Evolutionary conservation across 305 asterid species (phyloP).

Genomic region (Fraxinus xanthoxyloides): DNA sequence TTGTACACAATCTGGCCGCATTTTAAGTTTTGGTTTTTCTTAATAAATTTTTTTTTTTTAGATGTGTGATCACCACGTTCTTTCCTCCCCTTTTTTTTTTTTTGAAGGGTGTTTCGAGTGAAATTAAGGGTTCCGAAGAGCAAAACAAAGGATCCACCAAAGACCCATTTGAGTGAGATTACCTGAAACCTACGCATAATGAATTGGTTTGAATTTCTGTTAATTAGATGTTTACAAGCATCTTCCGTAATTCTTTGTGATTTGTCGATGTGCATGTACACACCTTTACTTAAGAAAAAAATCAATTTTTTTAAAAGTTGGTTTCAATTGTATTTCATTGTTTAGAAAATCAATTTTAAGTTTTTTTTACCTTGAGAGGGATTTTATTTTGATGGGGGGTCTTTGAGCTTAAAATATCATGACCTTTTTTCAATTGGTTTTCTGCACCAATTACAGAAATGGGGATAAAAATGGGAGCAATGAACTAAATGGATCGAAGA

Average conservation of each 20-base stretch:
- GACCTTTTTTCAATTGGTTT: neutral
- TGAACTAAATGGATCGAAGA: neutral
- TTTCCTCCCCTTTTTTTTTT: neutral
- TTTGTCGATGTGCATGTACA: neutral
- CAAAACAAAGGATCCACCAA: conserved; percentile 10
- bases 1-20: neutral
- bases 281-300: neutral
- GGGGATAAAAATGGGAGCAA: neutral
- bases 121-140: conserved; percentile 17
- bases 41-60: neutral
- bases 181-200: neutral
- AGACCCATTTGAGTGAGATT: conserved; percentile 25
- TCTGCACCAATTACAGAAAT: neutral
- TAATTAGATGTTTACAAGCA: neutral
- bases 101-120: conserved; percentile 23
- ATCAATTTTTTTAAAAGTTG: neutral
- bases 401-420: neutral
- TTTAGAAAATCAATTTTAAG: too few relatives aligned
- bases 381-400: neutral
- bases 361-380: neutral
- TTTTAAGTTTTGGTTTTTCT: neutral
- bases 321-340: neutral
- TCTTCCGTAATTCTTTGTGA: neutral
- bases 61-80: neutral
- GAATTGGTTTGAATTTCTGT: neutral